Evolutionary conservation across 139 green algal genomes (phyloP), one percentile per base, ranked within the genome.

Genomic region (Asterochloris erici): DNA sequence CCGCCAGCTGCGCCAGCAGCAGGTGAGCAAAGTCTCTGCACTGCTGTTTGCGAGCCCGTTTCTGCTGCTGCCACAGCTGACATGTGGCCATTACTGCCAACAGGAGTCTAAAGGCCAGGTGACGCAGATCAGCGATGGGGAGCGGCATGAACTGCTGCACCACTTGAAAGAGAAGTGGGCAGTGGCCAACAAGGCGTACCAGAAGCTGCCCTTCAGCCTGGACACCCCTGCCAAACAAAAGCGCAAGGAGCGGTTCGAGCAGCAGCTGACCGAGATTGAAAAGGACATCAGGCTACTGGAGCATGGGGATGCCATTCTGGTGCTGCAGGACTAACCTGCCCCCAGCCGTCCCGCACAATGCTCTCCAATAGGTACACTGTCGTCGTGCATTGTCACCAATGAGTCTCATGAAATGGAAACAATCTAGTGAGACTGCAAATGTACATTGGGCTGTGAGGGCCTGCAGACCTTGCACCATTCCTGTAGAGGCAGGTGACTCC

Each of bases 131-230:
- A 75, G 74, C 0, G 83, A 89, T 47, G 87, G 90, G 16, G 93
- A 97, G 82, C 85, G 91, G 17, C 38, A 82, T 14, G 80, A 95
- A 78, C 87, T 98, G 54, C 83, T 98, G 69, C 47, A 73, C 10
- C 89, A 95, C 85, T 89, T 98, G 47, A 97, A 98, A 91, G 74
- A 84, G 63, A 97, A 97, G 87, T 98, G 93, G 93, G 92, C 86
- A 26, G 80, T 83, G 14, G 66, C 97, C 15, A 98, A 98, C 84
- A 86, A 85, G 23, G 90, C 89, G 4, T 98, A 96, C 87, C 92
- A 96, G 86, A 91, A 89, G 79, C 84, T 95, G 83, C 87, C 91
- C 19, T 94, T 94, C 81, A 88, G 85, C 26, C 79, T 96, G 82
- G 94, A 98, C 88, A 93, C 90, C 16, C 87, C 88, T 28, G 81